Base-by-base conservation (phyloP, 73 alveolate genomes). In the Symbiodinium pilosum region DNA sequence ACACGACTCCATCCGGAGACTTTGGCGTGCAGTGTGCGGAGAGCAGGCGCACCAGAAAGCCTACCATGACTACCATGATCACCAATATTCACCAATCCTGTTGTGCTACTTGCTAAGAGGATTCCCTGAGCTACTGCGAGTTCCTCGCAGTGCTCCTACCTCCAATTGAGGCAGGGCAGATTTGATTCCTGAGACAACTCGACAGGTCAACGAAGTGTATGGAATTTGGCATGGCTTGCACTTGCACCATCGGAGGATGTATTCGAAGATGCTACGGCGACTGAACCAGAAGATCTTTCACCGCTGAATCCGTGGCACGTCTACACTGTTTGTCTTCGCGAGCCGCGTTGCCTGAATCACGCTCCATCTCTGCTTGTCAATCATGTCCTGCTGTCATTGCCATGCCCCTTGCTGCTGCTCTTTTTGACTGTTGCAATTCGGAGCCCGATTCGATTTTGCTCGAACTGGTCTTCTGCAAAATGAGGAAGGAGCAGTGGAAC, bases 161-260 rank as follows among this genome's bases (percentile, higher is more conserved):
- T 64, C 81, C 81, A 38, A 64, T 64, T n/a, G 73, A 54, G 73
- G 73, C n/a, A n/a, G n/a, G n/a, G n/a, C n/a, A n/a, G n/a, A n/a
- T n/a, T n/a, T n/a, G n/a, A n/a, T n/a, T n/a, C n/a, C n/a, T n/a
- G n/a, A n/a, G n/a, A n/a, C n/a, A n/a, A 54, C 34, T 12, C 32
- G 26, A 54, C 8, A 54, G 73, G 73, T 26, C 73, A n/a, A 54
- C 73, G 32, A 24, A 21, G 20, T 54, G 73, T 54, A 54, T 24
- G 73, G 34, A 16, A 54, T 5, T 30, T 24, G 32, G 20, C 73
- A 16, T 54, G 73, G n/a, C n/a, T n/a, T n/a, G n/a, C n/a, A n/a
- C n/a, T n/a, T n/a, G 34, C 73, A 24, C 73, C 28, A 26, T 54
- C 32, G 73, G 81, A 64, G 81, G 81, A 64, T 64, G 81, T 64